Percentiles rank a stretch among this genome's conserved stretches.
phyloP scores from a whole-genome alignment of 495 filamentous ascomycete genomes.

The Aspergillus olivimuriae region DNA sequence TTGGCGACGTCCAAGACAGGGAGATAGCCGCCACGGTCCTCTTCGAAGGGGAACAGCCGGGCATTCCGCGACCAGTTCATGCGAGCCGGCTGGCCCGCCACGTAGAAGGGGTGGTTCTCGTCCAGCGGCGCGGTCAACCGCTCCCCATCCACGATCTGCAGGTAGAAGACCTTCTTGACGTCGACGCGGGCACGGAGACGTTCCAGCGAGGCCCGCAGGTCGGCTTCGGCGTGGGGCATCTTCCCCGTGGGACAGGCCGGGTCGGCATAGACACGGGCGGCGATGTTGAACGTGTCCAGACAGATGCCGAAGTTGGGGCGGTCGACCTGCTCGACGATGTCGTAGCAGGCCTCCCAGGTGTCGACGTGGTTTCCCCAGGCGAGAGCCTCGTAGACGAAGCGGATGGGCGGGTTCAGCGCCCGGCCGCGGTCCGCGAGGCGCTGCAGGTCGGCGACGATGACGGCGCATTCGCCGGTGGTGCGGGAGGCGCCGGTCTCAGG shows the following conservation, averaged over 20 bases:
- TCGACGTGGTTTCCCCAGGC: constrained; percentile 69
- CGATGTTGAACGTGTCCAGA: constrained; percentile 78
- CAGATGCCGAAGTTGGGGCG: constrained; percentile 71
- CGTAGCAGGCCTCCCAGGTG: constrained; percentile 69
- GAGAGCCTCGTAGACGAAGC: constrained; percentile 72
- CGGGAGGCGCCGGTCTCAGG: constrained; percentile 20
- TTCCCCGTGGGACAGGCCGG: constrained; percentile 49
- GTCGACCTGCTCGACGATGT: constrained; percentile 58
- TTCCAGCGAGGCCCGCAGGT: constrained; percentile 50
- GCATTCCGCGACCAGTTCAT: constrained; percentile 84
- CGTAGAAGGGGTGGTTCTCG: constrained; percentile 57
- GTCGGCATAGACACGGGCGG: constrained; percentile 67
- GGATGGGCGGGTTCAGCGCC: constrained; percentile 46
- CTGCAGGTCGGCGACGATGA: constrained; percentile 60
- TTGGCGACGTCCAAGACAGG: constrained; percentile 54
- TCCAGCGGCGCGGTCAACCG: constrained; percentile 52
- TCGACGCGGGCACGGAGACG: constrained; percentile 53
- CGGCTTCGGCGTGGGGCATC: constrained; percentile 50
- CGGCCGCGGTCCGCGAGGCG: constrained; percentile 61
- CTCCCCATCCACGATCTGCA: constrained; percentile 76
- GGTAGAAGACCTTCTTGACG: constrained; percentile 65
- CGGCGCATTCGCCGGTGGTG: constrained; percentile 47
- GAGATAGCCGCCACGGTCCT: constrained; percentile 63
- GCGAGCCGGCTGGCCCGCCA: constrained; percentile 53
- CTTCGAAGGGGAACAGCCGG: constrained; percentile 68